Evolutionary conservation across 345 rosid species (phyloP).

Genomic region (Arabidopsis arenosa): DNA sequence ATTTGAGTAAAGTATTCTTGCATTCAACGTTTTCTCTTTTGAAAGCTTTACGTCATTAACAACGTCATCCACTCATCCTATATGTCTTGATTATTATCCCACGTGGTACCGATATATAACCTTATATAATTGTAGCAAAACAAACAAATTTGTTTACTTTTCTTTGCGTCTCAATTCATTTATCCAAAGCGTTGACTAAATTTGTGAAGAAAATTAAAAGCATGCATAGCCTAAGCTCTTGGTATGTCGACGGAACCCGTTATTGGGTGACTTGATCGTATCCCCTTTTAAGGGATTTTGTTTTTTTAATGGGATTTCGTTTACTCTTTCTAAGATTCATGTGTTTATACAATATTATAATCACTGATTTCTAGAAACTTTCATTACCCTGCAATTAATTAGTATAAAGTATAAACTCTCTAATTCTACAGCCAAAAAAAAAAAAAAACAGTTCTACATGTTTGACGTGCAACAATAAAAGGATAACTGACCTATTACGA

Average conservation of each 20-base stretch:
- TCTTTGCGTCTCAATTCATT: constrained; percentile 19
- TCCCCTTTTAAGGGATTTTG: background rate
- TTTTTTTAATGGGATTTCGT: background rate
- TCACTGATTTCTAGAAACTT: background rate
- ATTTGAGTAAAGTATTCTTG: background rate
- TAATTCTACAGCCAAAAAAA: too few relatives aligned
- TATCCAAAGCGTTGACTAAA: constrained; percentile 36
- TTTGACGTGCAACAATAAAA: too few relatives aligned
- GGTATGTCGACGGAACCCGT: constrained; percentile 18
- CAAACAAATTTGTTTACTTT: background rate
- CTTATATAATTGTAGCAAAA: background rate
- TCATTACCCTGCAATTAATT: background rate
- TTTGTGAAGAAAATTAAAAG: background rate
- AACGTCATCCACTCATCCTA: constrained; percentile 36
- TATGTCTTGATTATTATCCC: constrained; percentile 14
- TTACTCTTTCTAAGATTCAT: background rate
- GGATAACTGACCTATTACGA: too few relatives aligned
- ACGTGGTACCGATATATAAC: constrained; percentile 8
- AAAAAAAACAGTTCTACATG: too few relatives aligned
- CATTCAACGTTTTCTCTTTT: constrained; percentile 18
- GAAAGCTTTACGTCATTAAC: constrained; percentile 31
- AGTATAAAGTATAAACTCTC: too few relatives aligned
- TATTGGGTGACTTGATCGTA: background rate
- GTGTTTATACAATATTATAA: background rate
- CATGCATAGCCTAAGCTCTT: background rate